These are phyloP conservation scores for Imleria badia DNA, from an alignment of 768 basidiomycete genomes.

Conservation along the genomic window DNA sequence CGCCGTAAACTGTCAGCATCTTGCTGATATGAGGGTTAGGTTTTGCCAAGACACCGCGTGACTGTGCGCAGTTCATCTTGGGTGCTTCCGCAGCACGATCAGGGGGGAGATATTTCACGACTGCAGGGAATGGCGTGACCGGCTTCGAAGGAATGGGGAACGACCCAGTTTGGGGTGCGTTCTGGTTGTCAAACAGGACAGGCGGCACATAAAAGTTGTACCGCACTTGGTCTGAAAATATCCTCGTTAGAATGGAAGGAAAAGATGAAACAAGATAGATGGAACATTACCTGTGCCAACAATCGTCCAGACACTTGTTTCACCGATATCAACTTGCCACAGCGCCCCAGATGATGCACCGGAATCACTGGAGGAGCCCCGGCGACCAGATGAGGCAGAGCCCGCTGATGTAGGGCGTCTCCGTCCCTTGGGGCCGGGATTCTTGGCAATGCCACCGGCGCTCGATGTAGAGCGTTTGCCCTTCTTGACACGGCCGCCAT, in stretches of 20 bases:
- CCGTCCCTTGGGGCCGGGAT: conserved; percentile 47
- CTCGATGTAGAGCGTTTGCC: conserved; percentile 75
- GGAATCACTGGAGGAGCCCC: conserved; percentile 64
- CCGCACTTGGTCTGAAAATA: conserved; percentile 72
- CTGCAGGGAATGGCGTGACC: conserved; percentile 81
- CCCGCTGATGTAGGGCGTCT: conserved; percentile 78
- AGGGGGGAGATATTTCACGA: conserved; percentile 89
- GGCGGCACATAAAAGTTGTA: conserved; percentile 94
- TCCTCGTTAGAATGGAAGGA: conserved; percentile 16
- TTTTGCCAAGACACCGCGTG: conserved; percentile 69
- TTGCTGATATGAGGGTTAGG: conserved; percentile 76
- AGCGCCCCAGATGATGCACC: conserved; percentile 75
- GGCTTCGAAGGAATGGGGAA: conserved; percentile 82
- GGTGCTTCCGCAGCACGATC: conserved; percentile 84
- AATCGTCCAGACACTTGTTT: conserved; percentile 93
- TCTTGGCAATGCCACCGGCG: conserved; percentile 43
- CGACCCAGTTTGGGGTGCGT: conserved; percentile 64
- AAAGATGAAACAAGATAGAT: conserved; percentile 1
- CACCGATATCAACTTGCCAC: conserved; percentile 90
- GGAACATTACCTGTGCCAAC: conserved; percentile 73
- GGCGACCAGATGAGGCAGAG: conserved; percentile 63
- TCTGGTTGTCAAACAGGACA: conserved; percentile 77
- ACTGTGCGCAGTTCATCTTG: conserved; percentile 64
- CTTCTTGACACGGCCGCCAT: conserved; percentile 83
- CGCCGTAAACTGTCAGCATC: conserved; percentile 85